Conservation (phyloP, 106 monocot genomes). For the Xerophyta viscosa region DNA sequence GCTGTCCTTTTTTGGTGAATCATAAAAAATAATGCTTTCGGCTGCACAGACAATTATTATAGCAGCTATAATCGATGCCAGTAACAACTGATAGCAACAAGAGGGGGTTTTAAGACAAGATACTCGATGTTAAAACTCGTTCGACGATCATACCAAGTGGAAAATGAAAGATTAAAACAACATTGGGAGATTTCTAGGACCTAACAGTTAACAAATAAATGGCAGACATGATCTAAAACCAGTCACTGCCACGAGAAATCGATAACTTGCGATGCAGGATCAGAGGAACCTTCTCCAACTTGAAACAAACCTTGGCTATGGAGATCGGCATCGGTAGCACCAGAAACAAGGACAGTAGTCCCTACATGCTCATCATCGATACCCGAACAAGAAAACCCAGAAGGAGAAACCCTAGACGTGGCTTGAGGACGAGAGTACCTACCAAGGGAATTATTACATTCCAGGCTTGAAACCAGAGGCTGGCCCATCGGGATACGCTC, state of each 20-base stretch:
- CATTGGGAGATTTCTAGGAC: not conserved
- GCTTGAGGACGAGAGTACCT: slow-evolving; percentile 21
- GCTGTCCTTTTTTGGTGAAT: too few species aligned
- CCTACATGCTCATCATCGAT: slow-evolving; percentile 24
- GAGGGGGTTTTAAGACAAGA: too few species aligned
- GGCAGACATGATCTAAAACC: not conserved
- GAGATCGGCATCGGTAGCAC: slow-evolving; percentile 17
- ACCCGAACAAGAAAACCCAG: slow-evolving; percentile 46
- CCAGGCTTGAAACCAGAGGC: slow-evolving; percentile 23
- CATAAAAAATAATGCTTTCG: too few species aligned
- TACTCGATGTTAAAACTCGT: not conserved
- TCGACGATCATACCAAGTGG: not conserved
- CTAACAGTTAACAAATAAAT: too few species aligned
- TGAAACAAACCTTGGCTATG: slow-evolving; percentile 35
- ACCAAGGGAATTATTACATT: slow-evolving; percentile 10
- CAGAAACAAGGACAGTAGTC: slow-evolving; percentile 30
- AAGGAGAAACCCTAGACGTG: slow-evolving; percentile 25
- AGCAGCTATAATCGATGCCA: not conserved
- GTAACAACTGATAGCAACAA: not conserved
- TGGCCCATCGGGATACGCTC: slow-evolving; percentile 45
- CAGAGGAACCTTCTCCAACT: slow-evolving; percentile 32
- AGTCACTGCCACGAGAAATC: slow-evolving; percentile 56
- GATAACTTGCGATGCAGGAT: slow-evolving; percentile 30
- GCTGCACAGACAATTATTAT: not conserved
- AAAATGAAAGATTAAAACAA: not conserved